These are phyloP conservation scores for Backusella tuberculispora DNA, from an alignment of 192 early-diverging fungal species.

Conservation along the genomic window DNA sequence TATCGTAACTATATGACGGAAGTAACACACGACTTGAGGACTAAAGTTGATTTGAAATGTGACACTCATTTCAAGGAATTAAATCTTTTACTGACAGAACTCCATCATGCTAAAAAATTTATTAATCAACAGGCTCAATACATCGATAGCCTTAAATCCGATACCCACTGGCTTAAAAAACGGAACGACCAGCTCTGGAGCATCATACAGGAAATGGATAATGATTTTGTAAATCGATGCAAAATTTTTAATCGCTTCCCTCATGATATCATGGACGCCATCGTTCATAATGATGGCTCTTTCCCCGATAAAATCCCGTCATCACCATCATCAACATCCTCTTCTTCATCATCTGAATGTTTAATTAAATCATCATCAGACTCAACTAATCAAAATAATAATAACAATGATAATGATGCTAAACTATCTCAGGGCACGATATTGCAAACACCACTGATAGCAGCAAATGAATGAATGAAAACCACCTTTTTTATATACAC, in stretches of 20 bases:
- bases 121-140: constrained; percentile 27
- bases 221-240: constrained; percentile 13
- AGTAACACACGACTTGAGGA: constrained; percentile 3
- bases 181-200: constrained; percentile 12
- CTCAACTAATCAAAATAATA: neutral
- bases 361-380: neutral
- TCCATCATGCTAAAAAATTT: constrained; percentile 28
- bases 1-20: constrained; percentile 9
- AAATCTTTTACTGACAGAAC: neutral
- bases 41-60: constrained; percentile 10
- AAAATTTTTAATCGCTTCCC: constrained; percentile 13
- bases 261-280: neutral
- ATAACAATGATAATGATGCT: neutral
- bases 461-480: neutral
- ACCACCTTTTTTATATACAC: neutral
- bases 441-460: neutral
- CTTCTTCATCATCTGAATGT: neutral
- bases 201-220: constrained; percentile 13
- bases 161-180: constrained; percentile 25
- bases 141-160: constrained; percentile 25
- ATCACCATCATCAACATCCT: neutral
- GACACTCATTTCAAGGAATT: neutral
- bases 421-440: neutral
- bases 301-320: neutral
- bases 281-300: neutral